Base-by-base conservation (phyloP, 179 eudicot species). In the Heliamphora pulchella region DNA sequence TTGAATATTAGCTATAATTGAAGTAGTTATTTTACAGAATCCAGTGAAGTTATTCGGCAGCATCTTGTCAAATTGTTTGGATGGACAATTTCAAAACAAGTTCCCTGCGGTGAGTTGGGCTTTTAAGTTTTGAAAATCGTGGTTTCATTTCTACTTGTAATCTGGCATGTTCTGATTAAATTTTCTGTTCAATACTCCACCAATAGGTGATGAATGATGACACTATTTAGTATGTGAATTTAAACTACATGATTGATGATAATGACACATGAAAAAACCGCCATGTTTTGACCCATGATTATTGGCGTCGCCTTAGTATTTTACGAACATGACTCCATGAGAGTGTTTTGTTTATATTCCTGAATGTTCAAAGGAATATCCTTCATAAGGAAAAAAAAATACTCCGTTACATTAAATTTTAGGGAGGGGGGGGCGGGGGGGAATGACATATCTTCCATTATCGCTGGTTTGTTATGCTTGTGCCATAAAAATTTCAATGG, bases 31-130 rank as follows among this genome's bases (percentile, higher is more conserved):
- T 61, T 74, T 58, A 72, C 84, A 96, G 96, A 91, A 86, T 85
- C 80, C 87, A 63, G 85, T 85, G 58, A 89, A 88, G 50, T 11
- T 86, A 50, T 87, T 94, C 72, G 71, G 84, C 74, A 87, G 84
- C 70, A 89, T 89, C 63, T 80, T 96, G 83, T 82, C 89, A 4
- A 84, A 77, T 76, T 91, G 91, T 68, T 79, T 91, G 82, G 90
- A 89, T 84, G 91, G 87, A 83, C 83, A 93, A 81, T 77, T 86
- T 46, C 81, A 78, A 75, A 82, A 71, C 72, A 87, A 82, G 69
- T 58, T 65, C 48, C 90, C 91, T 68, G 84, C 75, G 96, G 97
- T 92, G 78, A 81, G 87, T 81, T 54, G 31, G 64, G 17, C n/a
- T 54, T 31, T 15, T 20, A 51, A 31, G 18, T 54, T 4, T 44